A percentile compares a stretch with the other conserved stretches of the same genome.
Evolutionary conservation across 2,329 filamentous ascomycete species (phyloP).

Genomic region (Colletotrichum tofieldiae): DNA sequence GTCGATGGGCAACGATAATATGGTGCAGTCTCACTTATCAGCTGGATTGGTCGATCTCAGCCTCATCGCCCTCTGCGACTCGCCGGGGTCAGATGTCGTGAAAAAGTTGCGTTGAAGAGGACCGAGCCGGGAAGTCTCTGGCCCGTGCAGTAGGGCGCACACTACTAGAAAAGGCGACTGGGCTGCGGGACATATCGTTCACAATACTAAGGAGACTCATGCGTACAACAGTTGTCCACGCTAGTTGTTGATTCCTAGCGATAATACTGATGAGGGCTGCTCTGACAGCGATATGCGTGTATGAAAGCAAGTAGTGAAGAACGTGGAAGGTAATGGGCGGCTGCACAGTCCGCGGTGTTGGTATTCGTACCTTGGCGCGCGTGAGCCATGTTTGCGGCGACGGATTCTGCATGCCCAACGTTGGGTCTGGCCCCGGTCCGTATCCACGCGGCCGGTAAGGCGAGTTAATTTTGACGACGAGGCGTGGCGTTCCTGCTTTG

Average conservation of each 20-base stretch:
- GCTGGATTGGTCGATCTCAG: background rate
- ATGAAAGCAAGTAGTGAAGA: background rate
- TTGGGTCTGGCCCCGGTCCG: conserved; percentile 19
- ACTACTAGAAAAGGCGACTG: background rate
- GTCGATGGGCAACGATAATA: background rate
- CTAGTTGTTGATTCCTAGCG: background rate
- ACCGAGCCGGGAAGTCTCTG: too few relatives aligned
- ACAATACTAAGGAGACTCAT: conserved; percentile 2
- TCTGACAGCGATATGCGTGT: background rate
- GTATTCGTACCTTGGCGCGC: background rate
- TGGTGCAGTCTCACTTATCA: background rate
- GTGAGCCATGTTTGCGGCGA: conserved; percentile 13
- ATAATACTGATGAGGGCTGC: background rate
- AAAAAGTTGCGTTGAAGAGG: background rate
- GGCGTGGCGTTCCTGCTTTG: background rate
- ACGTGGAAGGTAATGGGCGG: too few relatives aligned
- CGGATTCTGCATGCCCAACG: conserved; percentile 6
- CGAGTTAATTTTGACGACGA: conserved; percentile 33
- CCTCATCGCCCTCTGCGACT: background rate
- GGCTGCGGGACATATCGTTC: background rate
- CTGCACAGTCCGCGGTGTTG: background rate
- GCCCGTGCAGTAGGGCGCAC: background rate
- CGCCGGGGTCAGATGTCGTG: background rate
- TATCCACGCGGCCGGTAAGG: conserved; percentile 17
- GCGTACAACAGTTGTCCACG: background rate